These are phyloP conservation scores for Starmera pachycereana DNA, from an alignment of 805 yeast species.

Conservation along the genomic window DNA sequence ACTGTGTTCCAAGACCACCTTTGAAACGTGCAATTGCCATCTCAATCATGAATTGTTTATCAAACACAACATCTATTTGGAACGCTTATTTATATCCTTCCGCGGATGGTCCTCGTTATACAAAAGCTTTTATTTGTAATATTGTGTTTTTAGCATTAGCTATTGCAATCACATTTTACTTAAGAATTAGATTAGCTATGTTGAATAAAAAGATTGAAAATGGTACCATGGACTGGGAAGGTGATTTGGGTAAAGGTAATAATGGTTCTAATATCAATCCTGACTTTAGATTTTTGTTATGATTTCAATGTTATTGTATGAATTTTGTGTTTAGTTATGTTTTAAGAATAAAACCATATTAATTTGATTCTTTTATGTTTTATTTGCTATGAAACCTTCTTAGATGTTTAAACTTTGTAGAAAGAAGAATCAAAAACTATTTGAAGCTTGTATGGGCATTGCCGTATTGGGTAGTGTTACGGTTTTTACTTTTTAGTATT, in stretches of 20 bases:
- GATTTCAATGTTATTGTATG: background rate
- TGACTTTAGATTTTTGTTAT: conserved; percentile 29
- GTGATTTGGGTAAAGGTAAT: conserved; percentile 32
- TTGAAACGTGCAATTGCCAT: conserved; percentile 48
- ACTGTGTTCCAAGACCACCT: conserved; percentile 47
- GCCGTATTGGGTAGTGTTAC: no score
- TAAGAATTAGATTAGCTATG: conserved; percentile 27
- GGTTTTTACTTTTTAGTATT: no score
- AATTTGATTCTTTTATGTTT: no score
- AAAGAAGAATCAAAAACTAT: no score
- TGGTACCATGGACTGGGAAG: conserved; percentile 41
- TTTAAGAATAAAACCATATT: no score
- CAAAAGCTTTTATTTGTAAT: conserved; percentile 37
- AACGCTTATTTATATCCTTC: conserved; percentile 41
- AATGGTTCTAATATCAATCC: conserved; percentile 31
- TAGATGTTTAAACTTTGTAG: no score
- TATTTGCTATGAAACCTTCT: no score
- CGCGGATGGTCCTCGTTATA: conserved; percentile 34
- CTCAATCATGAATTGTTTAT: conserved; percentile 45
- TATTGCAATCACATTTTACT: conserved; percentile 26
- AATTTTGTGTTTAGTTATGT: no score
- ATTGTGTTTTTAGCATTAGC: conserved; percentile 35
- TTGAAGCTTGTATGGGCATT: no score
- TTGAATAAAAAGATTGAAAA: conserved; percentile 32
- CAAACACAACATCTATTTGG: conserved; percentile 48